Conservation (phyloP, 139 green algal genomes). For the Astrephomene gubernaculifera region DNA sequence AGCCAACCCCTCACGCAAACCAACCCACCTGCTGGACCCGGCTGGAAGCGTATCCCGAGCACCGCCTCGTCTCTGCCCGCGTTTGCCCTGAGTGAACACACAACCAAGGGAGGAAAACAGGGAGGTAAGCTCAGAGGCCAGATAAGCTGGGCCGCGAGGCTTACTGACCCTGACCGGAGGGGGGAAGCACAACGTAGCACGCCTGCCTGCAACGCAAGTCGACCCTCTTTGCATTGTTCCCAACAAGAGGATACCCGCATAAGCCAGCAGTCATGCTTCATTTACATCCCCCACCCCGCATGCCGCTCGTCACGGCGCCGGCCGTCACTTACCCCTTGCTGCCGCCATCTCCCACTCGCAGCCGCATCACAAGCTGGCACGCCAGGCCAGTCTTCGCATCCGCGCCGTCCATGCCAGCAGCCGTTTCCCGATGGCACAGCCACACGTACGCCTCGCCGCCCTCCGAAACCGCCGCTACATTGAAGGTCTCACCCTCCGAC, state of each 20-base stretch:
- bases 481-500: constrained; percentile 45
- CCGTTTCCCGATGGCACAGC: constrained; percentile 39
- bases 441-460: constrained; percentile 71
- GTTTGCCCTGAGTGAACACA: constrained; percentile 32
- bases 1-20: not conserved
- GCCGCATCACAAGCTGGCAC: constrained; percentile 50
- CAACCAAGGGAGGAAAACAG: too few species aligned
- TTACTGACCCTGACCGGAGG: too few species aligned
- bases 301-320: too few species aligned
- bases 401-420: not conserved
- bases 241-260: too few species aligned
- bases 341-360: constrained; percentile 42
- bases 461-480: constrained; percentile 62
- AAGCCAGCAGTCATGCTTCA: too few species aligned
- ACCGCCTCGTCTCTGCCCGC: constrained; percentile 27
- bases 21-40: constrained; percentile 8
- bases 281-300: too few species aligned
- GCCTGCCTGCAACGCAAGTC: too few species aligned
- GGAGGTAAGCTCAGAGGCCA: too few species aligned
- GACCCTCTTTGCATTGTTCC: too few species aligned
- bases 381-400: constrained; percentile 1
- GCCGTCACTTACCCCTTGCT: constrained; percentile 50
- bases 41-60: constrained; percentile 31
- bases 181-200: too few species aligned
- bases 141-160: too few species aligned